phyloP scores from a whole-genome alignment of 164 flowering plant species.

The Berberis vulgaris region DNA sequence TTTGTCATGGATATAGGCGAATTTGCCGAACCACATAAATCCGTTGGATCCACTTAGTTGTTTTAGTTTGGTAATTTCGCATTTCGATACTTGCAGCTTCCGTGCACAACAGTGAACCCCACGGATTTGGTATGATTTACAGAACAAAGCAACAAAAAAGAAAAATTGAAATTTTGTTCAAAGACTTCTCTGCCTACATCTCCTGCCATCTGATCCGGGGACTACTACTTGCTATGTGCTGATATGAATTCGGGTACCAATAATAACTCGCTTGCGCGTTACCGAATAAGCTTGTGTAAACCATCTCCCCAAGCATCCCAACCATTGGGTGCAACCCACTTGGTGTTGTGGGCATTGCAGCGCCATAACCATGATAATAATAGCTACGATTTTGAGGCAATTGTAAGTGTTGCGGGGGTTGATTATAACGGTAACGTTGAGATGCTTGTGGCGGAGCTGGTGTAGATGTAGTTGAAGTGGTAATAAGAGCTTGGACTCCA shows the following conservation, averaged over 20 bases:
- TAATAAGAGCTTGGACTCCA: constrained; percentile 13
- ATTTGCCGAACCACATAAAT: no score
- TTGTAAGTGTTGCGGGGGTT: constrained; percentile 14
- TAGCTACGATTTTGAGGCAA: not conserved
- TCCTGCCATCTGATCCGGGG: constrained; percentile 37
- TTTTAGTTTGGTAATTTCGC: no score
- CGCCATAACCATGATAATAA: no score
- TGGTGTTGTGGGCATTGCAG: not conserved
- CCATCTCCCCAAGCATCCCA: constrained; percentile 54
- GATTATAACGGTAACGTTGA: constrained; percentile 18
- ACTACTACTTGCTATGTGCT: constrained; percentile 13
- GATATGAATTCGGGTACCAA: constrained; percentile 23
- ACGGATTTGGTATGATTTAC: no score
- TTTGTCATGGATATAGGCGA: no score
- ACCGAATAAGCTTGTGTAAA: constrained; percentile 42
- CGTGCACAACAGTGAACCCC: no score
- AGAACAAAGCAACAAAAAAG: constrained; percentile 40
- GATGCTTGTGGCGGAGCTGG: constrained; percentile 10
- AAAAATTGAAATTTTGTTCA: constrained; percentile 37
- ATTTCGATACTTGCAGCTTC: no score
- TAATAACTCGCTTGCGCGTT: constrained; percentile 21
- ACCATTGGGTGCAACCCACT: constrained; percentile 25
- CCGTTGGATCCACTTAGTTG: no score
- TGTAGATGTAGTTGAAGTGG: constrained; percentile 8
- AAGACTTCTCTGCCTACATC: constrained; percentile 32